Percentiles rank a stretch among this genome's conserved stretches.
These are phyloP conservation scores for Smittium mucronatum DNA, from an alignment of 371 early-diverging fungal genomes.

Conservation along the genomic window DNA sequence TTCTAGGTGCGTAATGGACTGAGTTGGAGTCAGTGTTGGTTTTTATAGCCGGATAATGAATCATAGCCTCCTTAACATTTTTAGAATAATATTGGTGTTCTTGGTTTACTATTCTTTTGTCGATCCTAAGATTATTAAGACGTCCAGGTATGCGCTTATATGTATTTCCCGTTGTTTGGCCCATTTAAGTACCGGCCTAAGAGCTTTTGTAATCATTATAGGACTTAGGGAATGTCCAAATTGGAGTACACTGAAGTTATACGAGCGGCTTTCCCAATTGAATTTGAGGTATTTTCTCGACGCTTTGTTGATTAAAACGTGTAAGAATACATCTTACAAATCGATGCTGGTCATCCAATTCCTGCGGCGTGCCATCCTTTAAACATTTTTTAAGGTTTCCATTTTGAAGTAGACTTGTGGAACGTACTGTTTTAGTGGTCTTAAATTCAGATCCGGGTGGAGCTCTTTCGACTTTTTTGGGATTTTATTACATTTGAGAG, in stretches of 20 bases:
- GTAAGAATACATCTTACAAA: slow-evolving; percentile 28
- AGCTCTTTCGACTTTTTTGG: slow-evolving; percentile 13
- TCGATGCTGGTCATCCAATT: slow-evolving; percentile 27
- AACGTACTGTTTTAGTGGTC: slow-evolving; percentile 26
- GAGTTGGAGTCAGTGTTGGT: slow-evolving; percentile 24
- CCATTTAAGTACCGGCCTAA: slow-evolving; percentile 28
- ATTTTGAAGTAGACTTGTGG: slow-evolving; percentile 18
- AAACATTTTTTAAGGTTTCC: slow-evolving; percentile 23
- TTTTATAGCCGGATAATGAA: slow-evolving; percentile 22
- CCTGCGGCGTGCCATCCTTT: slow-evolving; percentile 15
- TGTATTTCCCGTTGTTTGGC: slow-evolving; percentile 23
- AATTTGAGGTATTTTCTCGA: slow-evolving; percentile 32
- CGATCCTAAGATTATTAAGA: slow-evolving; percentile 20
- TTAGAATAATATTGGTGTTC: slow-evolving; percentile 15
- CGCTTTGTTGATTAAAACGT: slow-evolving; percentile 26
- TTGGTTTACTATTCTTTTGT: slow-evolving; percentile 5
- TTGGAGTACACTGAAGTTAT: slow-evolving; percentile 32
- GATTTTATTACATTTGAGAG: slow-evolving; percentile 1
- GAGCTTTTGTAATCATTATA: slow-evolving; percentile 31
- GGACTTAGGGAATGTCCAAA: slow-evolving; percentile 38
- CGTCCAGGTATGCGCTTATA: slow-evolving; percentile 31
- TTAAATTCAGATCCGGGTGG: slow-evolving; percentile 25
- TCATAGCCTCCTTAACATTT: slow-evolving; percentile 19
- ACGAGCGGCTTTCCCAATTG: slow-evolving; percentile 32
- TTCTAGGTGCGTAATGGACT: slow-evolving; percentile 27